phyloP scores from a whole-genome alignment of 1,139 yeast species.

The Suhomyces yuchorum region DNA sequence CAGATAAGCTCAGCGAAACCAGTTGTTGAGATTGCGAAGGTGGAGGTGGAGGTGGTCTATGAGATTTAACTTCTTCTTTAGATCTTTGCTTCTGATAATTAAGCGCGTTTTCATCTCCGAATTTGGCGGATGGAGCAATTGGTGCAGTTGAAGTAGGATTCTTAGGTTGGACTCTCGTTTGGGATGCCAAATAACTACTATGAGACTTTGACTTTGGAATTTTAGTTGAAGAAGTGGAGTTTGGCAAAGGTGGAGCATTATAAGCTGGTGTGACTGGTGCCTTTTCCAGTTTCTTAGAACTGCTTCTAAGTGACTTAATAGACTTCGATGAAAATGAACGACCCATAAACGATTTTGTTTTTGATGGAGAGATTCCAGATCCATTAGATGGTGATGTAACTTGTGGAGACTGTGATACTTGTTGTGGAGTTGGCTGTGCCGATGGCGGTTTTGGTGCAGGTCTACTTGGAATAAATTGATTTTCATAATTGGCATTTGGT shows the following conservation, averaged over 20 bases:
- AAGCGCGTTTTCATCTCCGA: constrained; percentile 21
- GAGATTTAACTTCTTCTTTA: constrained; percentile 31
- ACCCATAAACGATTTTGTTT: constrained; percentile 28
- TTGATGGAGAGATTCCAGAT: constrained; percentile 17
- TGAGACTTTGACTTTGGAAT: constrained; percentile 52
- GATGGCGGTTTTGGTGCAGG: constrained; percentile 66
- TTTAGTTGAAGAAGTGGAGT: constrained; percentile 11
- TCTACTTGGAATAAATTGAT: constrained; percentile 62
- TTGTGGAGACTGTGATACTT: constrained; percentile 6
- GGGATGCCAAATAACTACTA: constrained; percentile 38
- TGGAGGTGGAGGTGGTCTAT: constrained; percentile 37
- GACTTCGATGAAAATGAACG: constrained; percentile 46
- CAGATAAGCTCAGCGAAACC: constrained; percentile 12
- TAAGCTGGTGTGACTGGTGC: constrained; percentile 23
- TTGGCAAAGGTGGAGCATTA: constrained; percentile 17
- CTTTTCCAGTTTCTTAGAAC: constrained; percentile 22
- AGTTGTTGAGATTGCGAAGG: constrained; percentile 19
- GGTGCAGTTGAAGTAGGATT: constrained; percentile 46
- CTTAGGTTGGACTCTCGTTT: constrained; percentile 24
- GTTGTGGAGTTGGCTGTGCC: constrained; percentile 16
- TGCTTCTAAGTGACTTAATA: constrained; percentile 36
- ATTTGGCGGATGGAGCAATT: constrained; percentile 33
- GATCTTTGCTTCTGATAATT: constrained; percentile 26
- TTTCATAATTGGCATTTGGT: constrained; percentile 32
- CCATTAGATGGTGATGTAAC: constrained; percentile 14